phyloP scores from a whole-genome alignment of 2,329 filamentous ascomycete species.

The Pestalotiopsis sp. region DNA sequence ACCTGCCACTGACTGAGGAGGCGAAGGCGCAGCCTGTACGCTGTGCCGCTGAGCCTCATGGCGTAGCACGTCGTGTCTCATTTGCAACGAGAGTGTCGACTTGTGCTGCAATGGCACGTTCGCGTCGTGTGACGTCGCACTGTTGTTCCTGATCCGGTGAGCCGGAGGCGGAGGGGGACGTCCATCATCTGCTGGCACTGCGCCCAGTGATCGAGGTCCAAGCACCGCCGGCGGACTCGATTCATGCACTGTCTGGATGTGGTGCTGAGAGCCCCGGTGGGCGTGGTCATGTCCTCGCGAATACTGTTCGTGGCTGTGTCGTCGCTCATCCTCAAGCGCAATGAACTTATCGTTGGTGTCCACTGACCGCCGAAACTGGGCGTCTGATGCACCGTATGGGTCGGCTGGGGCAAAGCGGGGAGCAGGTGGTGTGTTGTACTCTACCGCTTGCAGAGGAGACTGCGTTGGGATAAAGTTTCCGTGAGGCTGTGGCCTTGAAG shows the following conservation, averaged over 20 bases:
- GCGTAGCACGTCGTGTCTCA: constrained; percentile 61
- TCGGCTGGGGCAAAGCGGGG: constrained; percentile 36
- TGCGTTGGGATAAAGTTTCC: constrained; percentile 49
- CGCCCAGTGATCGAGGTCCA: constrained; percentile 30
- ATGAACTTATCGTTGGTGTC: constrained; percentile 26
- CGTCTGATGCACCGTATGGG: constrained; percentile 33
- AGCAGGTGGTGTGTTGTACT: constrained; percentile 47
- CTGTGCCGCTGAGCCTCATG: constrained; percentile 59
- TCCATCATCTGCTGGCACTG: constrained; percentile 39
- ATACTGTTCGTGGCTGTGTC: constrained; percentile 33
- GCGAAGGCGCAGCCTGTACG: constrained; percentile 15
- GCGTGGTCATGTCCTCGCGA: constrained; percentile 31
- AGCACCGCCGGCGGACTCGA: constrained; percentile 20
- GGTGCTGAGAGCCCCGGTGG: constrained; percentile 19
- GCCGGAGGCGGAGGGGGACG: constrained; percentile 55
- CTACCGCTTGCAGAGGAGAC: constrained; percentile 53
- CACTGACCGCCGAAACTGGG: constrained; percentile 24
- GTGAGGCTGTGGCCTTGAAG: constrained; percentile 49
- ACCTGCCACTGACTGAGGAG: constrained; percentile 25
- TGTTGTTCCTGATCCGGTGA: constrained; percentile 52
- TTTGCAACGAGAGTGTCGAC: constrained; percentile 48
- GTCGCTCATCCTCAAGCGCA: constrained; percentile 28
- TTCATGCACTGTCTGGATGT: constrained; percentile 21
- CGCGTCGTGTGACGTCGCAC: constrained; percentile 42
- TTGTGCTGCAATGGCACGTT: constrained; percentile 46